A percentile compares a stretch with the other conserved stretches of the same genome.
Conservation (phyloP, 129 eudicot genomes). For the Pseudognaphalium luteoalbum region DNA sequence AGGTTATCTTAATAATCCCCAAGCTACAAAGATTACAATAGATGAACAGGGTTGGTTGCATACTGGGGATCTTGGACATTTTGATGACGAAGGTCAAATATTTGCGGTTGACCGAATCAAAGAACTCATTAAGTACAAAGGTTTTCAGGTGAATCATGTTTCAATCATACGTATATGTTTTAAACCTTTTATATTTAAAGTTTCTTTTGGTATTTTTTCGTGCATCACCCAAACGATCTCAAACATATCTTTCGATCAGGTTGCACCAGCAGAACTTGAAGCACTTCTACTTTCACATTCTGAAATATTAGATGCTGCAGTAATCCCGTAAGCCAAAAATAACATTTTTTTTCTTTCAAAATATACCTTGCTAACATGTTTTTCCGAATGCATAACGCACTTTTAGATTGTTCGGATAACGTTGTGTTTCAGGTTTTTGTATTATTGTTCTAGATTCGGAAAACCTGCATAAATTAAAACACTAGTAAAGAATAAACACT, state of each 20-base stretch:
- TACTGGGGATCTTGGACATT: conserved; percentile 94
- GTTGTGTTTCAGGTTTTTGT: too few relatives aligned
- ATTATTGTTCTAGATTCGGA: too few relatives aligned
- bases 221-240: background rate
- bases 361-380: background rate
- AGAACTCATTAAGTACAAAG: conserved; percentile 93
- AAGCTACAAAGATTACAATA: conserved; percentile 82
- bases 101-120: conserved; percentile 79
- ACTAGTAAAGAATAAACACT: too few relatives aligned
- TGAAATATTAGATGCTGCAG: conserved; percentile 85
- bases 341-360: background rate
- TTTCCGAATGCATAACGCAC: background rate
- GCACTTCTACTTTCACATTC: conserved; percentile 77
- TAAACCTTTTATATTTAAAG: background rate
- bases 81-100: conserved; percentile 79
- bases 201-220: background rate
- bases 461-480: too few relatives aligned
- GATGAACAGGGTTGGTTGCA: conserved; percentile 80
- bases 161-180: background rate
- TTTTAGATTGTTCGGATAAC: too few relatives aligned
- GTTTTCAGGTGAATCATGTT: conserved; percentile 65
- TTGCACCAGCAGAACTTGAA: conserved; percentile 98
- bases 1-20: conserved; percentile 77
- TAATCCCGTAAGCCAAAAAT: conserved; percentile 69
- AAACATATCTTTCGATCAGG: conserved; percentile 44